phyloP scores from a whole-genome alignment of 1,284 basidiomycete genomes.

The Ustilago nuda region DNA sequence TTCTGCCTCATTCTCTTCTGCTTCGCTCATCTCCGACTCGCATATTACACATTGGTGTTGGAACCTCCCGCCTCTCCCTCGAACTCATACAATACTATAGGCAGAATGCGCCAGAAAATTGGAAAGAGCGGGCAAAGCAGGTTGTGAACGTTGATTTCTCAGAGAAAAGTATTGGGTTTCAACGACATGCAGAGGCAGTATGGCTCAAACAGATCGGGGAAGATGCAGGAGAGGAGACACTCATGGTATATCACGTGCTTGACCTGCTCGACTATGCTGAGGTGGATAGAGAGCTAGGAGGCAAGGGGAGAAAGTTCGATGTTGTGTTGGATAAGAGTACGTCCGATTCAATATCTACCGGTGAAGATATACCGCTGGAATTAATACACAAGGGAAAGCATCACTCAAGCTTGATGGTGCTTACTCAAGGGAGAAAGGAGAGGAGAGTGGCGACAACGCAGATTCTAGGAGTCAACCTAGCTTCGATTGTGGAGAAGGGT shows the following conservation, averaged over 20 bases:
- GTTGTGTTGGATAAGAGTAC: slow-evolving; percentile 52
- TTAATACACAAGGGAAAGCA: background rate
- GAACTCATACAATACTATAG: slow-evolving; percentile 14
- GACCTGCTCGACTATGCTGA: slow-evolving; percentile 27
- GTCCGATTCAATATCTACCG: slow-evolving; percentile 44
- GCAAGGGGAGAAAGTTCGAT: slow-evolving; percentile 15
- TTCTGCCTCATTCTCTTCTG: background rate
- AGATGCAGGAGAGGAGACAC: background rate
- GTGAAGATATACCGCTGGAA: slow-evolving; percentile 12
- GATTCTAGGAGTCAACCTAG: slow-evolving; percentile 26
- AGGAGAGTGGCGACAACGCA: slow-evolving; percentile 21
- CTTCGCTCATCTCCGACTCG: slow-evolving; percentile 6
- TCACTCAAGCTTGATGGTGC: slow-evolving; percentile 6
- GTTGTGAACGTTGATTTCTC: slow-evolving; percentile 46
- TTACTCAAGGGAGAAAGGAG: background rate
- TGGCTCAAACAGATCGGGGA: slow-evolving; percentile 7
- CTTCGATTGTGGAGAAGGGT: background rate
- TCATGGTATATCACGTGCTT: slow-evolving; percentile 33
- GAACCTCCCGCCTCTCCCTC: slow-evolving; percentile 31
- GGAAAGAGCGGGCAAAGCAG: slow-evolving; percentile 14
- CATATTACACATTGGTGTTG: slow-evolving; percentile 48
- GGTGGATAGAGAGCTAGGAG: background rate
- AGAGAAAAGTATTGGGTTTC: slow-evolving; percentile 22
- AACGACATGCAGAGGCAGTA: slow-evolving; percentile 1
- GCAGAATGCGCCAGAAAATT: slow-evolving; percentile 5